phyloP scores from a whole-genome alignment of 352 stramenopile genomes.

The Phytophthora tubulina region DNA sequence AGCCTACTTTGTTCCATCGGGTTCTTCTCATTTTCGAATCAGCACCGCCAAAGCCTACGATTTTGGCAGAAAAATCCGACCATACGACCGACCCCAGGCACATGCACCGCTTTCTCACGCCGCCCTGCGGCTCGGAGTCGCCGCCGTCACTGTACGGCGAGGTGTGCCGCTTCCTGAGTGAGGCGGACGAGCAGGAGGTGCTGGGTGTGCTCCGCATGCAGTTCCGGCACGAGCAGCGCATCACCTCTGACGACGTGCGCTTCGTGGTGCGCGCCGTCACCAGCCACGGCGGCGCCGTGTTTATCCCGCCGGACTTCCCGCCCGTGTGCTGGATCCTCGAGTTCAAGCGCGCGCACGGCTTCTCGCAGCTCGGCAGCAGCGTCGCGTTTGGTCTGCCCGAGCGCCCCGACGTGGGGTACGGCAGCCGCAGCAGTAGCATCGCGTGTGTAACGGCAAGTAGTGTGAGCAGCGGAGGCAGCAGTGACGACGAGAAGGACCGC shows the following conservation, averaged over 20 bases:
- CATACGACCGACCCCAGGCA: not conserved
- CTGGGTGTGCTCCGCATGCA: constrained; percentile 61
- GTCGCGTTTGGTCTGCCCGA: constrained; percentile 23
- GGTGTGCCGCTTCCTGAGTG: constrained; percentile 39
- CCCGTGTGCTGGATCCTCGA: constrained; percentile 55
- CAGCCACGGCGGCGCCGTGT: constrained; percentile 40
- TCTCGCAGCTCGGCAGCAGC: constrained; percentile 23
- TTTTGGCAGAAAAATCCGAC: constrained; percentile 7
- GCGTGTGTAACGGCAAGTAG: constrained; percentile 2
- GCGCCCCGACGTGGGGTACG: not conserved
- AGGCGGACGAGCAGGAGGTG: constrained; percentile 52
- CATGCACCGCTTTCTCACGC: not conserved
- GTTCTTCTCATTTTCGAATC: not conserved
- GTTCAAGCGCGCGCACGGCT: constrained; percentile 58
- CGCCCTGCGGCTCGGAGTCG: not conserved
- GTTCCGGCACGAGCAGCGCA: constrained; percentile 53
- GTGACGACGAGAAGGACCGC: constrained; percentile 12
- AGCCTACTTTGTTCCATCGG: not conserved
- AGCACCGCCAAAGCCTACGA: not conserved
- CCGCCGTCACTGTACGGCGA: not conserved
- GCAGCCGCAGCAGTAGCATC: constrained; percentile 6
- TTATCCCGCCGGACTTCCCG: constrained; percentile 59
- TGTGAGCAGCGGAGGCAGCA: constrained; percentile 1
- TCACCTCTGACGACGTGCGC: constrained; percentile 70
- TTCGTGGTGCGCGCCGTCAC: constrained; percentile 63